Base-by-base conservation (phyloP, 371 early-diverging fungal species). In the Rhizomucor miehei region DNA sequence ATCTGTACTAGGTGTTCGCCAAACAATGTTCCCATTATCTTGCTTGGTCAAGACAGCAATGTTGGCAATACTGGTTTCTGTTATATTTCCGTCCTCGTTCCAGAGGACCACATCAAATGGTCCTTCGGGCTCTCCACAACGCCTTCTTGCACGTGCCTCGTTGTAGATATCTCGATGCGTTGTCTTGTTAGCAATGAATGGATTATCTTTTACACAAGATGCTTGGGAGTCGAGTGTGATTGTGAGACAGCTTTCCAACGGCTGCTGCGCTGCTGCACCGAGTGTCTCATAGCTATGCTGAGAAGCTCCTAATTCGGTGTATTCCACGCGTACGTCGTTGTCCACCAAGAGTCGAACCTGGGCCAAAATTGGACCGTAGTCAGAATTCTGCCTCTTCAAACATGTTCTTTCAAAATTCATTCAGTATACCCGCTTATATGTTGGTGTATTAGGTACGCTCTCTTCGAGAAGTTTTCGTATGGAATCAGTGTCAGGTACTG, bases 41-140 rank as follows among this genome's bases (percentile, higher is more conserved):
- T 17, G 20, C 23, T 50, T 40, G 19, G 65, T 54, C 9, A 67
- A 63, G 14, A 85, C 44, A 13, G 86, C 83, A 25, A 86, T 69
- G 47, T 86, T 86, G 11, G 84, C 82, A 44, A 86, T 81, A 20
- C 80, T 73, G 0, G 83, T 67, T 56, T 86, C 86, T 41, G 84
- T 86, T 1, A 86, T 57, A 17, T 83, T 63, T 0, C 52, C 20
- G 1, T 73, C 38, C 21, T 71, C 48, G 44, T 86, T 86, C 63
- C 67, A 81, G 36, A 86, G 44, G 4, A 84, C 54, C 38, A 82
- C 86, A 56, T 86, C 86, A 56, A 80, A 82, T 0, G 76, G 73
- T 12, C 44, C 62, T 4, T 63, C 51, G 1, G 41, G 20, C 6
- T 45, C 39, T 49, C 63, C 72, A 38, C 72, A 71, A 0, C 57